Evolutionary conservation across 257 asterid species (phyloP).

Genomic region (Capsicum rhomboideum): DNA sequence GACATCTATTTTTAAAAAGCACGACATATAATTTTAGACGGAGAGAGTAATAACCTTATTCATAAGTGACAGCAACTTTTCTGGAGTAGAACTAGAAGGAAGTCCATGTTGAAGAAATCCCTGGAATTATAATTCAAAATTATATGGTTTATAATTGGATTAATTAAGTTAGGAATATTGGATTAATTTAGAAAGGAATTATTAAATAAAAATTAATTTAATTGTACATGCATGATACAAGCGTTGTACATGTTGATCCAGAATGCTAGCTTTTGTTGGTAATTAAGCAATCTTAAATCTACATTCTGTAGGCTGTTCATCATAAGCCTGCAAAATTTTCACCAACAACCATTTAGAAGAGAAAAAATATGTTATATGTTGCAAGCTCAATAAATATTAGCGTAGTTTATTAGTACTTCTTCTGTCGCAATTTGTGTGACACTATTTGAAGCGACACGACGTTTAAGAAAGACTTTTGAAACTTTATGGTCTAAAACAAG

Average conservation of each 20-base stretch:
- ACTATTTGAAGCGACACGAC: too few species aligned
- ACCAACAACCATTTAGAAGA: too few species aligned
- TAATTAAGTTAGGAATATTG: background rate
- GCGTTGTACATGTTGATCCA: slow-evolving; percentile 55
- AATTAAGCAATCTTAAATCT: slow-evolving; percentile 33
- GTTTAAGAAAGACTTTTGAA: too few species aligned
- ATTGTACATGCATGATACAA: slow-evolving; percentile 41
- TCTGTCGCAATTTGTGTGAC: too few species aligned
- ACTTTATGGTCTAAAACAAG: too few species aligned
- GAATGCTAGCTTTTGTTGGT: slow-evolving; percentile 41
- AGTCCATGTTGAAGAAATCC: slow-evolving; percentile 79
- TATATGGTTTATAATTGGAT: background rate
- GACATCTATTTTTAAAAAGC: background rate
- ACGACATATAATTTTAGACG: background rate
- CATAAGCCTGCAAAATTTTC: slow-evolving; percentile 32
- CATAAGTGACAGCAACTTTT: slow-evolving; percentile 45
- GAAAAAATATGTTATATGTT: too few species aligned
- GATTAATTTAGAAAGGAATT: background rate
- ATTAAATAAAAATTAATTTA: background rate
- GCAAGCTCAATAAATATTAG: too few species aligned
- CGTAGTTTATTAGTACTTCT: too few species aligned
- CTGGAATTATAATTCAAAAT: slow-evolving; percentile 20
- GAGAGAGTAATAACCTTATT: slow-evolving; percentile 38
- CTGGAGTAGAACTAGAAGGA: slow-evolving; percentile 53
- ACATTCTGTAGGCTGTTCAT: slow-evolving; percentile 60